These are phyloP conservation scores for Nectriaceae sp. DNA, from an alignment of 2,329 filamentous ascomycete species.

Conservation along the genomic window DNA sequence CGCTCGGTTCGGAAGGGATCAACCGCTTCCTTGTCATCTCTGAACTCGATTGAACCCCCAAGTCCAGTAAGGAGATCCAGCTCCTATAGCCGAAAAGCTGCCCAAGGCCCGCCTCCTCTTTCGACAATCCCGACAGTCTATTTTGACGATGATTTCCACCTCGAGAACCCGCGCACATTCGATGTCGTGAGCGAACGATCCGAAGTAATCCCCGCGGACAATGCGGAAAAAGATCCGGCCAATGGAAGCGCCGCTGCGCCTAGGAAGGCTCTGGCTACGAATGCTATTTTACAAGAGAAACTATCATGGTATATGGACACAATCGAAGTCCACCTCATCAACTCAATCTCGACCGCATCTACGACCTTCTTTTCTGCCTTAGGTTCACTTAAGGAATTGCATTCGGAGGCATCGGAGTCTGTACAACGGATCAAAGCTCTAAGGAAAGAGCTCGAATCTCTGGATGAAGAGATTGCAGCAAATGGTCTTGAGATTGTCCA, in stretches of 20 bases:
- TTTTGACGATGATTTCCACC: conserved; percentile 90
- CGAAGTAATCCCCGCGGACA: conserved; percentile 76
- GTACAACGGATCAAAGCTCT: conserved; percentile 83
- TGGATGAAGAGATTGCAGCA: conserved; percentile 86
- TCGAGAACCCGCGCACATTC: conserved; percentile 95
- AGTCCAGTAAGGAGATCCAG: conserved; percentile 46
- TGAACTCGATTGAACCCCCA: conserved; percentile 51
- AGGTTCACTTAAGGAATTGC: conserved; percentile 85
- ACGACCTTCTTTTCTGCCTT: conserved; percentile 95
- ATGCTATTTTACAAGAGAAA: conserved; percentile 97
- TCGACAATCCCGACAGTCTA: conserved; percentile 93
- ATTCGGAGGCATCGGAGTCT: conserved; percentile 89
- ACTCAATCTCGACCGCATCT: conserved; percentile 92
- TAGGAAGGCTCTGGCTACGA: conserved; percentile 88
- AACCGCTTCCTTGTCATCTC: conserved; percentile 48
- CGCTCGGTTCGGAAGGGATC: conserved; percentile 36
- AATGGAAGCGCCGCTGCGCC: conserved; percentile 61
- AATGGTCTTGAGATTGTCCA: conserved; percentile 85
- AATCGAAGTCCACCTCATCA: conserved; percentile 94
- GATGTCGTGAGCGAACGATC: conserved; percentile 95
- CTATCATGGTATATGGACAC: conserved; percentile 99
- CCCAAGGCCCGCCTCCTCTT: conserved; percentile 78
- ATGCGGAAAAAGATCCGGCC: conserved; percentile 53
- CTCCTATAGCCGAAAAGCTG: conserved; percentile 57
- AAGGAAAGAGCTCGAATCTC: conserved; percentile 73